Conservation (phyloP, 2,329 filamentous ascomycete genomes). For the Ophiostoma australiae region DNA sequence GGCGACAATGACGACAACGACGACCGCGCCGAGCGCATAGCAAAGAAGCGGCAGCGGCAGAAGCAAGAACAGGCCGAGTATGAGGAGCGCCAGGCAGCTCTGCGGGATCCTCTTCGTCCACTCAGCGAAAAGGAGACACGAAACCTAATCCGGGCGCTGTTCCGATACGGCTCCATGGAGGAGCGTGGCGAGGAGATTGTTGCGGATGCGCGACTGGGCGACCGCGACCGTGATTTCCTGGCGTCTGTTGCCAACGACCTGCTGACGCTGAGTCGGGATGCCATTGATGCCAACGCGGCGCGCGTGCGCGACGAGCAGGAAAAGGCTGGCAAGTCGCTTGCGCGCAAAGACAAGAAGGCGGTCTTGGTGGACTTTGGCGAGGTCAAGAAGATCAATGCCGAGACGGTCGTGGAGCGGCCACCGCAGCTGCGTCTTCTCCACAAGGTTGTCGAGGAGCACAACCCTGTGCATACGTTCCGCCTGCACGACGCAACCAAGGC, state of each 20-base stretch:
- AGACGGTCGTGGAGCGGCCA: conserved; percentile 88
- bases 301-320: conserved; percentile 77
- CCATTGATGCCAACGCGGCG: conserved; percentile 62
- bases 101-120: conserved; percentile 80
- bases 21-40: conserved; percentile 60
- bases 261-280: conserved; percentile 52
- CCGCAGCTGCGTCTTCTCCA: conserved; percentile 81
- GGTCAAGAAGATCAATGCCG: conserved; percentile 91
- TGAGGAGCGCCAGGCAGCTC: conserved; percentile 67
- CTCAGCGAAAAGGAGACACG: conserved; percentile 89
- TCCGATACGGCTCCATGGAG: conserved; percentile 84
- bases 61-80: conserved; percentile 66
- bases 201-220: conserved; percentile 75
- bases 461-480: conserved; percentile 75
- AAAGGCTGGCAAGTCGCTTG: conserved; percentile 71
- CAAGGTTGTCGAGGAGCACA: conserved; percentile 59
- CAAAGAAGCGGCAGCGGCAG: conserved; percentile 62
- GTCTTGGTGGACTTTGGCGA: conserved; percentile 92
- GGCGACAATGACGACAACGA: conserved; percentile 37
- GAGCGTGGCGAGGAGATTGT: conserved; percentile 84
- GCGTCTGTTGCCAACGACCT: conserved; percentile 72
- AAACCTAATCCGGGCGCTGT: conserved; percentile 83
- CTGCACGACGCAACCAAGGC: conserved; percentile 88
- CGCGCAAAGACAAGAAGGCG: conserved; percentile 97
- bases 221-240: conserved; percentile 77